Base-by-base conservation (phyloP, 1,139 yeast genomes). In the Sugiyamaella xylanicola region DNA sequence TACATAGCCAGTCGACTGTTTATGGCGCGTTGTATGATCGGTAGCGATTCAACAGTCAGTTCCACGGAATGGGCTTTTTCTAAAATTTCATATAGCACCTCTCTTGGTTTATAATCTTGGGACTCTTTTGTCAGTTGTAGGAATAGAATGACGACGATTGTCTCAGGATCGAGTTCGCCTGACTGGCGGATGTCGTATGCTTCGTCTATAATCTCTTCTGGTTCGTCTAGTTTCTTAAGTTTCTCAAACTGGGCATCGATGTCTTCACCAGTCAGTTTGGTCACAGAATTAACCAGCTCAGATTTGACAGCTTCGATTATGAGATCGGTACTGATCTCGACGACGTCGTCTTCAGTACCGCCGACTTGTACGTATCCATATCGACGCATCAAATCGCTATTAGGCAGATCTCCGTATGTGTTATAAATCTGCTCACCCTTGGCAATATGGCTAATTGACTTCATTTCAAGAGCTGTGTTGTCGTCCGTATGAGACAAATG, bases 381-480 rank as follows among this genome's bases (percentile, higher is more conserved):
- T 55, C 96, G 79, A 64, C 99, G 81, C 56, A 93, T 76, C 37
- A 93, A 78, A 65, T 93, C 98, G 32, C 93, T 77, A 68, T 92
- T 92, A 22, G 98, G 95, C 61, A 88, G 85, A 53, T 90, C 95
- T 1, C 97, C 95, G 69, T 93, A 93, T 0, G 92, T 87, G 70
- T 92, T 92, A 72, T 81, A 92, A 2, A 93, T 76, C 67, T 93
- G 98, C 21, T 83, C 85, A 1, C 88, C 92, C 44, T 74, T 73
- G 8, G 71, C 57, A 41, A 93, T 92, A 2, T 74, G 71, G 55
- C 78, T 80, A n/a, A 82, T 81, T 2, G 96, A 81, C 49, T 79
- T 77, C 93, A 93, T 89, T 8, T 82, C 82, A 48, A 91, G 74
- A 2, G 71, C 68, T 2, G 68, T 73, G 0, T 72, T 75, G 37